Evolutionary conservation across 306 rosid species (phyloP).

Genomic region (Mimosa bimucronata): DNA sequence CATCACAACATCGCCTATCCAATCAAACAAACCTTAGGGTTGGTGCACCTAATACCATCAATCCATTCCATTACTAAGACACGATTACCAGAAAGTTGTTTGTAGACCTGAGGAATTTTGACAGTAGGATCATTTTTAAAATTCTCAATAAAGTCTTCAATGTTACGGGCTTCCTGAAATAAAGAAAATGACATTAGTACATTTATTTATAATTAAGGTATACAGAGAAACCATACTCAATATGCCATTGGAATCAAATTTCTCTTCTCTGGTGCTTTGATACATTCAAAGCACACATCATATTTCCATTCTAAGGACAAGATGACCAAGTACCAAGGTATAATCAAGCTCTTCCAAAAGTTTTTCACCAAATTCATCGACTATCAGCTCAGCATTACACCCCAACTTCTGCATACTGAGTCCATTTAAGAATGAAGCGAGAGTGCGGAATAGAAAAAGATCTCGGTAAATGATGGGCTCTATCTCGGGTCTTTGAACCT

Average conservation of each 20-base stretch:
- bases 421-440: conserved; percentile 92
- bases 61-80: conserved; percentile 99
- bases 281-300: conserved; percentile 27
- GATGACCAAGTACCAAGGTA: conserved; percentile 72
- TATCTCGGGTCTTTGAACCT: conserved; percentile 96
- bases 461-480: conserved; percentile 95
- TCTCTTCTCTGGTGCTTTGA: conserved; percentile 7
- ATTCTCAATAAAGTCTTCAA: conserved; percentile 93
- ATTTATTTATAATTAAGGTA: conserved; percentile 18
- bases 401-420: conserved; percentile 92
- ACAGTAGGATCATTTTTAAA: conserved; percentile 92
- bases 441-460: conserved; percentile 91
- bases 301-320: conserved; percentile 33
- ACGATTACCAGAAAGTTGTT: conserved; percentile 76
- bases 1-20: conserved; percentile 35
- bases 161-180: conserved; percentile 93
- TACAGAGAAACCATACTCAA: conserved; percentile 5
- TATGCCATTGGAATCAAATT: conserved; percentile 18
- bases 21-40: conserved; percentile 76
- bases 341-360: conserved; percentile 99
- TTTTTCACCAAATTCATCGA: conserved; percentile 99
- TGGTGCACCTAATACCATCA: conserved; percentile 96
- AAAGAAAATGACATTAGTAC: conserved; percentile 28
- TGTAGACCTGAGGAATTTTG: conserved; percentile 91
- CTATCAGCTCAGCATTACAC: conserved; percentile 96